Percentiles rank a stretch among this genome's conserved stretches.
These are phyloP conservation scores for Phlebopus sp. DNA, from an alignment of 1,284 basidiomycete species.

Conservation along the genomic window DNA sequence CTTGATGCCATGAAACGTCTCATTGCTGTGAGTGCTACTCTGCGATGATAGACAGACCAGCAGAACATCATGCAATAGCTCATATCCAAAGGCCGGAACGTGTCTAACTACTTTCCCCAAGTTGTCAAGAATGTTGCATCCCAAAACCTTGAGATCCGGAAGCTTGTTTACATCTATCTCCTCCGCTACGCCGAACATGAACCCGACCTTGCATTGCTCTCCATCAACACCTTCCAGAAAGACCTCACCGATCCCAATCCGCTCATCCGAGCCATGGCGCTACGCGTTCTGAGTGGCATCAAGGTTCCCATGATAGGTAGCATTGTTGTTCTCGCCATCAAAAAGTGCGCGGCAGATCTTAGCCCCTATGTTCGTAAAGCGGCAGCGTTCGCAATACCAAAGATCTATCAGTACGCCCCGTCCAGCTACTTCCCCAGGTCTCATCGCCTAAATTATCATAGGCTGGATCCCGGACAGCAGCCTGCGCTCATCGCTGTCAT, in stretches of 20 bases:
- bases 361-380: constrained; percentile 95
- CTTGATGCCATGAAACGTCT: constrained; percentile 92
- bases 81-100: constrained; percentile 90
- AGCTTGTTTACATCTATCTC: constrained; percentile 97
- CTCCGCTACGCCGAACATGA: constrained; percentile 90
- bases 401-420: constrained; percentile 71
- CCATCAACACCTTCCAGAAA: constrained; percentile 99
- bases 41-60: constrained; percentile 8
- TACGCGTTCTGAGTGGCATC: constrained; percentile 92
- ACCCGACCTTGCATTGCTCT: constrained; percentile 92
- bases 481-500: constrained; percentile 75
- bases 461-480: constrained; percentile 73
- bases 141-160: constrained; percentile 89
- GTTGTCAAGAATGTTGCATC: constrained; percentile 94
- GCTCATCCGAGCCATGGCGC: constrained; percentile 90
- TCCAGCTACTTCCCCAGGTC: not conserved
- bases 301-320: constrained; percentile 84
- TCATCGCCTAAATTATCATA: constrained; percentile 31
- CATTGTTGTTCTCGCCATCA: constrained; percentile 85
- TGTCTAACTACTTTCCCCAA: constrained; percentile 89
- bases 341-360: constrained; percentile 85
- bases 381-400: constrained; percentile 86
- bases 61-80: constrained; percentile 48
- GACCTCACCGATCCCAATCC: constrained; percentile 92
- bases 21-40: constrained; percentile 66